Evolutionary conservation across 2,329 filamentous ascomycete species (phyloP).

Genomic region (Trichocomaceae sp.): DNA sequence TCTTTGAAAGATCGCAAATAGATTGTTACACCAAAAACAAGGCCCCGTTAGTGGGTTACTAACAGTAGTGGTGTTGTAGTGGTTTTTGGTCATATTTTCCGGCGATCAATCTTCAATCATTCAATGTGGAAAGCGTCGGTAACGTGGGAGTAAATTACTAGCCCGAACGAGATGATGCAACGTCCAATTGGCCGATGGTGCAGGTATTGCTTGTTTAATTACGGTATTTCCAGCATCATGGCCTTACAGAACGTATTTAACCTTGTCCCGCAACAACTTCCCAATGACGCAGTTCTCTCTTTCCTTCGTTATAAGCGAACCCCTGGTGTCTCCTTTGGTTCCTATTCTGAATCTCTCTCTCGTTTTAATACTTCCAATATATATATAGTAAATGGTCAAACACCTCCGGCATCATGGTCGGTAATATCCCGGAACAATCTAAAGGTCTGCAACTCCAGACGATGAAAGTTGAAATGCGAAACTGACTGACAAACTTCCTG

Average conservation of each 20-base stretch:
- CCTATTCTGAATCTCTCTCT: background rate
- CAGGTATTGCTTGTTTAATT: background rate
- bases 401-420: constrained; percentile 7
- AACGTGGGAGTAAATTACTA: background rate
- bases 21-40: no score
- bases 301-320: background rate
- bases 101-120: no score
- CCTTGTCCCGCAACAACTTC: background rate
- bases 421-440: constrained; percentile 10
- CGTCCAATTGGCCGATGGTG: background rate
- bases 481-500: background rate
- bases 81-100: no score
- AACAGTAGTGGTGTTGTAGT: no score
- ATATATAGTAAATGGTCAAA: background rate
- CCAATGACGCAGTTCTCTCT: background rate
- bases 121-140: no score
- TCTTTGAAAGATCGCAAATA: no score
- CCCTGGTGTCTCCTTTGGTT: background rate
- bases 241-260: background rate
- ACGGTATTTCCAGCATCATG: background rate
- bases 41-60: no score
- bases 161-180: background rate
- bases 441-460: constrained; percentile 16
- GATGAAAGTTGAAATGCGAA: background rate
- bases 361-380: background rate